Evolutionary conservation across 495 filamentous ascomycete genomes (phyloP), one percentile per base, ranked within the genome.

Genomic region (Aspergillus campestris): DNA sequence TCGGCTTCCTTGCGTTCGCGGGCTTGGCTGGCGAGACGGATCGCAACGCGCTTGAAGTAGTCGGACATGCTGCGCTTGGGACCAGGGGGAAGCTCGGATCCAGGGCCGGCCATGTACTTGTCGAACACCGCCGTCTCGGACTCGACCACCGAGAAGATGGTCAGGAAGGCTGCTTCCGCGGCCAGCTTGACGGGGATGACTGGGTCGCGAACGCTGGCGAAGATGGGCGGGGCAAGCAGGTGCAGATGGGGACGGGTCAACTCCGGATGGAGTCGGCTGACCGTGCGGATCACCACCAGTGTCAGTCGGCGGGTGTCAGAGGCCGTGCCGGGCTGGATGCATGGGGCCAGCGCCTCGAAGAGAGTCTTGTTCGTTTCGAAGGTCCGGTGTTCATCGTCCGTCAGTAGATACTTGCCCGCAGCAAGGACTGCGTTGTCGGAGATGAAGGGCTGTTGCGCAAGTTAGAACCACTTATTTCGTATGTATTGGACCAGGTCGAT

Each of bases 141-240:
- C 27, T 95, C 87, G 1, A 89, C 88, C 1, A 97, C 89, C 2
- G 79, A 78, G 69, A 98, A 97, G n/a, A 97, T 66, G n/a, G 87
- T 80, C 29, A 97, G 74, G 61, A 97, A 96, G 2, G 89, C 89
- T 2, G 90, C 91, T 66, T 98, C 92, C 9, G 92, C 89, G 3
- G 94, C 84, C 27, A 98, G 74, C 63, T 98, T 98, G 51, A 98
- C 82, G 5, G 94, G 94, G 41, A 98, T 97, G n/a, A 97, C 79
- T 34, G 83, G 73, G 60, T 97, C 92, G 30, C 92, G 83, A 13
- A 98, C 92, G 37, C 82, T 83, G 28, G 87, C 82, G 57, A 98
- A 98, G 34, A 96, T 79, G 2, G 88, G 82, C 10, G 85, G 83
- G 0, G 86, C 83, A 13, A 98, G 77, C 1, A 87, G 65, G 10